Conservation (phyloP, 768 basidiomycete genomes). For the Lactarius pseudohatsudake region DNA sequence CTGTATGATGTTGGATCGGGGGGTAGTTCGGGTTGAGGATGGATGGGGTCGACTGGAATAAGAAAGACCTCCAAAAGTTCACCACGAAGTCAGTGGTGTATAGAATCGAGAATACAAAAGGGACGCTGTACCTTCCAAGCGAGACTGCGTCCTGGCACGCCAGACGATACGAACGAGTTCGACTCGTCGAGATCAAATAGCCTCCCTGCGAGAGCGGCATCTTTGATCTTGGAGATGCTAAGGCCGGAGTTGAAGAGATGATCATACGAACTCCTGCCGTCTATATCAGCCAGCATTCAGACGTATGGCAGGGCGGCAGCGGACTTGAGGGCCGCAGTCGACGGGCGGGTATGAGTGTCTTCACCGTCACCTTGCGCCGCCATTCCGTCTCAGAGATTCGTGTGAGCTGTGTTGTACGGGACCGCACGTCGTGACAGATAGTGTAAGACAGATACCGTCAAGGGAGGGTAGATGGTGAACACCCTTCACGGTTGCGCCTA, state of each 20-base stretch:
- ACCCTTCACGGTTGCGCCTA: background rate
- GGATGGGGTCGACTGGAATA: conserved; percentile 62
- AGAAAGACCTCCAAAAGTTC: conserved; percentile 60
- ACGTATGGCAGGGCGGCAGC: conserved; percentile 4
- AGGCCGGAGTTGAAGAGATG: conserved; percentile 51
- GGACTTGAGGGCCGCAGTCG: conserved; percentile 17
- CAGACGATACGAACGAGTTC: conserved; percentile 41
- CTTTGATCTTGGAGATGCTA: conserved; percentile 63
- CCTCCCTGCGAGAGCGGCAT: conserved; percentile 61
- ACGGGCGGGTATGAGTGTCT: conserved; percentile 15
- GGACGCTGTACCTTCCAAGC: conserved; percentile 71
- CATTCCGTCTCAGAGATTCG: conserved; percentile 15
- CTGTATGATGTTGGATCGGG: conserved; percentile 33
- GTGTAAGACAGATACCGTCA: background rate
- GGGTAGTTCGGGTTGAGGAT: conserved; percentile 43
- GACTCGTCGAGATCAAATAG: conserved; percentile 47
- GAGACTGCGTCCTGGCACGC: conserved; percentile 72
- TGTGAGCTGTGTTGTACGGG: background rate
- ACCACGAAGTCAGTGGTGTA: conserved; percentile 22
- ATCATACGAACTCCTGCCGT: conserved; percentile 43
- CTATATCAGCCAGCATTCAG: conserved; percentile 14
- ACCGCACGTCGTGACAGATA: conserved; percentile 28
- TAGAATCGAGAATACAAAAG: background rate
- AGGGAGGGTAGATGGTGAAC: background rate
- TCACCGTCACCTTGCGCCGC: conserved; percentile 9